Evolutionary conservation across 345 rosid genomes (phyloP), one percentile per base, ranked within the genome.

Genomic region (Euclidium syriacum): DNA sequence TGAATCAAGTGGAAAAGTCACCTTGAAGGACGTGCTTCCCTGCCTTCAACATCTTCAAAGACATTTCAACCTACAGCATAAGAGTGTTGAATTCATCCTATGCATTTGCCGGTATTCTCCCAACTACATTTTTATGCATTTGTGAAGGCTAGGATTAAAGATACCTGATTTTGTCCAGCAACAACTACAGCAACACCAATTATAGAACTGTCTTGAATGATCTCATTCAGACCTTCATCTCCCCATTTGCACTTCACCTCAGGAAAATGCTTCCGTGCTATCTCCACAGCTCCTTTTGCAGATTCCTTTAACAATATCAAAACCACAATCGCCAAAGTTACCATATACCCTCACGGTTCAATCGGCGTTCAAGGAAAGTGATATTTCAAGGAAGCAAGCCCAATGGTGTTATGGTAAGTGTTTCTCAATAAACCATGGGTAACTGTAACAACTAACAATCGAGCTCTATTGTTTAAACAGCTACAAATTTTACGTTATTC

Each of bases 11-110:
- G 29, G 63, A 52, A 0, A 29, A 61, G 16, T 79, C 36, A 86
- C 96, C 98, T 83, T 91, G 98, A 75, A 88, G 80, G 62, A 92
- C 90, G 68, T 89, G 95, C 73, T 92, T 89, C 68, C 94, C 95
- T 12, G 84, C 88, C 81, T 82, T 82, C n/a, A 87, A 80, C 79
- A 92, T 81, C 77, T 77, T 83, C 48, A 92, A 39, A 19, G 95
- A 84, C 73, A 80, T 77, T 67, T 86, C 91, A 67, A 85, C 91
- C 98, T 92, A 73, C 76, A 41, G 12, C 25, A 56, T 17, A 33
- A 71, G 29, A 24, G n/a, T 23, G 35, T 47, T 39, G 24, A 46
- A 10, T 18, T 49, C 57, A 34, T 19, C 33, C 14, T n/a, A 38
- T 10, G 42, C 44, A 44, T 5, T 60, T 6, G 1, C 3, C 19